Evolutionary conservation across 2,329 filamentous ascomycete species (phyloP).

Genomic region (Colletotrichum sp.): DNA sequence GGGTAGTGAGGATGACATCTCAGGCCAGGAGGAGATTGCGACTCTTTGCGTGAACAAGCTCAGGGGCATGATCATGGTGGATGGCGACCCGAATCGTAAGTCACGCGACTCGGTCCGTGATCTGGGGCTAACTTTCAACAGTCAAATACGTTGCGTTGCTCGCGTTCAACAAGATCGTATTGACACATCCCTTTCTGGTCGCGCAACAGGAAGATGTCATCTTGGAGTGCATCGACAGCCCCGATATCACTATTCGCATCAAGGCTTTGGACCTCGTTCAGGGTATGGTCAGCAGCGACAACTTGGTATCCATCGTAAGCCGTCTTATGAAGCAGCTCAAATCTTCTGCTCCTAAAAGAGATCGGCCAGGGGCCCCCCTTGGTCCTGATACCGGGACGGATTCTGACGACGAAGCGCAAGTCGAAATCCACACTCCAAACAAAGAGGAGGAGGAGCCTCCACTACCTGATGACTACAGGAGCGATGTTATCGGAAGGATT

Average conservation of each 20-base stretch:
- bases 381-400: conserved; percentile 43
- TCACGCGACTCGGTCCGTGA: conserved; percentile 20
- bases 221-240: conserved; percentile 92
- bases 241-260: conserved; percentile 93
- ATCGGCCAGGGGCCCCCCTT: conserved; percentile 52
- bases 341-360: conserved; percentile 59
- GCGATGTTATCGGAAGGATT: conserved; percentile 82
- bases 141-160: conserved; percentile 97
- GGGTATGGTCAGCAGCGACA: conserved; percentile 91
- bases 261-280: conserved; percentile 91
- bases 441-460: conserved; percentile 54
- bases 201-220: conserved; percentile 96
- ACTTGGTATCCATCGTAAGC: conserved; percentile 82
- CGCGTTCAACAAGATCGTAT: conserved; percentile 93
- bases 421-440: conserved; percentile 39
- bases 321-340: conserved; percentile 88
- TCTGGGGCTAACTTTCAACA: background rate
- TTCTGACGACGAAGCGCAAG: conserved; percentile 57
- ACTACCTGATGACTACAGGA: conserved; percentile 84
- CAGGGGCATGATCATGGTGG: conserved; percentile 90
- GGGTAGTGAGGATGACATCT: conserved; percentile 77
- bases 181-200: conserved; percentile 86
- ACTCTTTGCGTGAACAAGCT: conserved; percentile 91
- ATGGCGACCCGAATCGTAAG: conserved; percentile 92
- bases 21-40: conserved; percentile 90